These are phyloP conservation scores for Rosa lucieae DNA, from an alignment of 306 rosid species.

Conservation along the genomic window DNA sequence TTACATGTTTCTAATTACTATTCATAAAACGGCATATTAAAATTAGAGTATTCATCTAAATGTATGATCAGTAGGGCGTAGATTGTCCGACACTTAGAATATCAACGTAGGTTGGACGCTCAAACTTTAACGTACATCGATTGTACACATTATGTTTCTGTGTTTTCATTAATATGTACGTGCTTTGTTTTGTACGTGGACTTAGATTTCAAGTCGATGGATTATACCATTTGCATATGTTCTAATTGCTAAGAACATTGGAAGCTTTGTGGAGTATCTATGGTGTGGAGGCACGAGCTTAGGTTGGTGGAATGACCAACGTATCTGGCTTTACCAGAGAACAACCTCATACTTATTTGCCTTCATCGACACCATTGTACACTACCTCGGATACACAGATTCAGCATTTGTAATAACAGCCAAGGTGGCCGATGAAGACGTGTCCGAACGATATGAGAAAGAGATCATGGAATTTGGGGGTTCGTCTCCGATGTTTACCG, in stretches of 20 bases:
- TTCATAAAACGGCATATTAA: too few relatives aligned
- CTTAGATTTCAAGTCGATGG: slow-evolving; percentile 65
- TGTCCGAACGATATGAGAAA: slow-evolving; percentile 45
- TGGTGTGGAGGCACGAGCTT: slow-evolving; percentile 51
- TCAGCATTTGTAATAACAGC: slow-evolving; percentile 52
- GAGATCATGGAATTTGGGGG: slow-evolving; percentile 78
- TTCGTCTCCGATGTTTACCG: slow-evolving; percentile 59
- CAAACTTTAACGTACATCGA: background rate
- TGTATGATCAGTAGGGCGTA: too few relatives aligned
- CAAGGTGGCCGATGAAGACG: slow-evolving; percentile 58
- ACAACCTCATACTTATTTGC: slow-evolving; percentile 57
- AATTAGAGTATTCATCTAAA: too few relatives aligned
- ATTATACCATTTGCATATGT: slow-evolving; percentile 62
- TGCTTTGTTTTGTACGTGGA: slow-evolving; percentile 7
- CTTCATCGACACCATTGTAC: slow-evolving; percentile 41
- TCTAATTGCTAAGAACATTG: slow-evolving; percentile 36
- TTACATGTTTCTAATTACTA: too few relatives aligned
- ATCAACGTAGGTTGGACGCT: too few relatives aligned
- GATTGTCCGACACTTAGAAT: too few relatives aligned
- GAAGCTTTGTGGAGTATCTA: slow-evolving; percentile 48
- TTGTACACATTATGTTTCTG: background rate
- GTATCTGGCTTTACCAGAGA: slow-evolving; percentile 70
- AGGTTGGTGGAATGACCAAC: slow-evolving; percentile 79
- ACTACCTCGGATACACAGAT: slow-evolving; percentile 39
- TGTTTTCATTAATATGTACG: background rate